These are phyloP conservation scores for Adansonia gregorii DNA, from an alignment of 441 rosid species.

Conservation along the genomic window DNA sequence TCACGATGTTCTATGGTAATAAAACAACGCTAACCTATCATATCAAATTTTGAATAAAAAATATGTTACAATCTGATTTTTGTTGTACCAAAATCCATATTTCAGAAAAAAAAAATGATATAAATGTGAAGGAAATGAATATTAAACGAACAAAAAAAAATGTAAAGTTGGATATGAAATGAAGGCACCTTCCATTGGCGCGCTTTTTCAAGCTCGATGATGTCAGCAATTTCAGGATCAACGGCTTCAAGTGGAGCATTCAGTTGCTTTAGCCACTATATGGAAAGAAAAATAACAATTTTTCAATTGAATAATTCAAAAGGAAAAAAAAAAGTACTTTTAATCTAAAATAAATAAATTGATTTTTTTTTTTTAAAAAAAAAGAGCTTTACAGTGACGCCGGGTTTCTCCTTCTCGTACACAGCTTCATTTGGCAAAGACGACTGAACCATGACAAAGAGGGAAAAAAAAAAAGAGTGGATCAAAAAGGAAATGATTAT, in stretches of 20 bases:
- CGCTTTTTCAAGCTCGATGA: conserved; percentile 96
- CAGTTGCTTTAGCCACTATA: conserved; percentile 96
- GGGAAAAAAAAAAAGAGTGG: too few species aligned
- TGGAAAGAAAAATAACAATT: background rate
- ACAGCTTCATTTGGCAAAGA: conserved; percentile 96
- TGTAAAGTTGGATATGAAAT: background rate
- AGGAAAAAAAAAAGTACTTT: background rate
- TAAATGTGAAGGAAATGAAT: background rate
- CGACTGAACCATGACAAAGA: conserved; percentile 46
- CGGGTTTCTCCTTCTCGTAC: conserved; percentile 76
- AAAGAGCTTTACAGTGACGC: conserved; percentile 57
- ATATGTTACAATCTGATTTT: too few species aligned
- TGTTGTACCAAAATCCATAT: too few species aligned
- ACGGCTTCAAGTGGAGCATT: conserved; percentile 83
- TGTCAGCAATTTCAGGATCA: conserved; percentile 94
- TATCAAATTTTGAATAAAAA: too few species aligned
- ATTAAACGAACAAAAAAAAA: background rate
- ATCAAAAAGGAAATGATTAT: conserved; percentile 16
- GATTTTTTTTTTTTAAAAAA: background rate
- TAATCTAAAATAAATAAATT: background rate
- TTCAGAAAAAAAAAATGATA: background rate
- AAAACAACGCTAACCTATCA: too few species aligned
- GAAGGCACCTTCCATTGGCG: conserved; percentile 90
- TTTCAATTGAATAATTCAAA: background rate
- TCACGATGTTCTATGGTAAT: too few species aligned